Base-by-base conservation (phyloP, 495 filamentous ascomycete genomes). In the Astrocystis sublimbata region DNA sequence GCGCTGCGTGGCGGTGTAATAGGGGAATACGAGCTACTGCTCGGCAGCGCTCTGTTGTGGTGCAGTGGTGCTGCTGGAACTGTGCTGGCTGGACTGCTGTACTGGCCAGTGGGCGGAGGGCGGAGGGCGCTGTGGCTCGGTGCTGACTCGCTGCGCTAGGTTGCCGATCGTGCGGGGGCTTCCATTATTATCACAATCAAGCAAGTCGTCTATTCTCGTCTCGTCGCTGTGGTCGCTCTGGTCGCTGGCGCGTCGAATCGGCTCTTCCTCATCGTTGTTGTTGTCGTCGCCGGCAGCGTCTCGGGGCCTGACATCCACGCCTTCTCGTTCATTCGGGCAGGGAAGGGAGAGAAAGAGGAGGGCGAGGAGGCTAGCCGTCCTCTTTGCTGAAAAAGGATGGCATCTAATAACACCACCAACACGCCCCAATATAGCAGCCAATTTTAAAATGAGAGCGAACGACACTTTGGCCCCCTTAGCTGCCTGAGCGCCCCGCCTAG, bases 1-100 rank as follows among this genome's bases (percentile, higher is more conserved):
- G 75, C 71, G 77, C 57, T 64, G 67, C 67, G 75, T 72, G 71
- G 68, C 70, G 73, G 69, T 69, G 73, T 66, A 70, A 33, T 35
- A 65, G 58, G 60, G 61, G 68, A 72, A 72, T 72, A 72, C 70
- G 70, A 72, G 70, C 60, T 71, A 67, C 65, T 60, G 61, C 57
- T 46, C 42, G 41, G 49, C 33, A 45, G 38, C 40, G 30, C 40
- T 40, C 41, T 26, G n/a, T n/a, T n/a, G n/a, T n/a, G n/a, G n/a
- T n/a, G n/a, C n/a, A n/a, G n/a, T n/a, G n/a, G n/a, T n/a, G n/a
- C n/a, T n/a, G n/a, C n/a, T n/a, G n/a, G n/a, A n/a, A n/a, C n/a
- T n/a, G n/a, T n/a, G n/a, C n/a, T n/a, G n/a, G n/a, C n/a, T n/a
- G n/a, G n/a, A n/a, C n/a, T n/a, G n/a, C n/a, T n/a, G n/a, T n/a